Evolutionary conservation across 2,329 filamentous ascomycete genomes (phyloP), one percentile per base, ranked within the genome.

Genomic region (Xylariaceae sp.): DNA sequence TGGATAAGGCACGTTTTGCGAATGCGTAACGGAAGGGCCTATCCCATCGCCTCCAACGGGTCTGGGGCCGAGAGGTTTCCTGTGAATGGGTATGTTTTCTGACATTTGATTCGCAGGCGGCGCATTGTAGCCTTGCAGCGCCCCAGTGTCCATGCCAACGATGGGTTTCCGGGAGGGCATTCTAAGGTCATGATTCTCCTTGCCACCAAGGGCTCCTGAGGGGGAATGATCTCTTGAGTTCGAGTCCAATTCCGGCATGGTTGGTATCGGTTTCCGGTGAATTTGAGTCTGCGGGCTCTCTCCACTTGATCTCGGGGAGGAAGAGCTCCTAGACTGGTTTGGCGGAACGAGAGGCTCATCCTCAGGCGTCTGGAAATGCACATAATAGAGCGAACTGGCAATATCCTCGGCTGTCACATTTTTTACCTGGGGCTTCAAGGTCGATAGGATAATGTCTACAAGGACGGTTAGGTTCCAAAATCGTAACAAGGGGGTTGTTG

Each of bases 371-470:
- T 89, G 80, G 36, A 95, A 80, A 69, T 97, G 92, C 46, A 96
- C 75, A 66, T 94, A 97, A 71, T 97, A 99, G 5, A 99, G 77
- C 12, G 87, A 95, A 61, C 84, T 89, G 48, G 86, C 82, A 43
- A 99, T 85, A 65, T 96, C 92, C 65, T 91, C 86, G 40, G 82
- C 85, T 0, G 90, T 95, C 55, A 99, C 89, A 52, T 90, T 92
- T 67, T 94, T 96, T 39, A 86, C 78, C 45, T 88, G 85, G 2
- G 94, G 94, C 66, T 95, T 96, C 55, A 94, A 80, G 1, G 94
- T 89, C 1, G 92, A 95, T 41, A 99, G 82, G 60, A 96, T 95
- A 49, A 96, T 80, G 76, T 96, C 92, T 94, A 44, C 32, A 36
- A 12, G 33, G 38, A 44, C 42, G 17, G 48, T 49, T 52, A 53